phyloP scores from a whole-genome alignment of 805 yeast genomes.

The Lachancea nothofagi region DNA sequence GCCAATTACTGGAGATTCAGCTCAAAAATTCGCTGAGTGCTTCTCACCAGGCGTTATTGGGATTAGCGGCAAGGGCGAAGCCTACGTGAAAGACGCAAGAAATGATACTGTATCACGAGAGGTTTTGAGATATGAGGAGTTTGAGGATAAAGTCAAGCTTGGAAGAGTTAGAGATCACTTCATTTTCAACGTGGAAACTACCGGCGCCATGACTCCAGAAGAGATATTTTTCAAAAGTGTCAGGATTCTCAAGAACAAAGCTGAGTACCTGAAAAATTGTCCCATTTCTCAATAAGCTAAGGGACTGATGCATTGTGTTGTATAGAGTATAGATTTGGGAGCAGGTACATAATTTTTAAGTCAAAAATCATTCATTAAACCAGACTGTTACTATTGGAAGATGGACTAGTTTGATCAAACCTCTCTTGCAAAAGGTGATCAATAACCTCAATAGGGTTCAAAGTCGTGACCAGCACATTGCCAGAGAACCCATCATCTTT shows the following conservation, averaged over 20 bases:
- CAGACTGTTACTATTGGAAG: background rate
- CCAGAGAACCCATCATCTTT: constrained; percentile 45
- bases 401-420: background rate
- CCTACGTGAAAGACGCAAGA: constrained; percentile 82
- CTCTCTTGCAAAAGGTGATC: constrained; percentile 1
- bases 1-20: constrained; percentile 73
- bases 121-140: constrained; percentile 89
- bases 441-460: constrained; percentile 29
- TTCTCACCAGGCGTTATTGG: constrained; percentile 92
- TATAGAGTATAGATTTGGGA: constrained; percentile 5
- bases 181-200: constrained; percentile 87
- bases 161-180: constrained; percentile 92
- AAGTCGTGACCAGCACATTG: constrained; percentile 31
- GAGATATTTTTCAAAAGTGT: constrained; percentile 91
- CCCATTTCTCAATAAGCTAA: constrained; percentile 56
- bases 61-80: constrained; percentile 59
- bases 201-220: constrained; percentile 96
- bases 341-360: constrained; percentile 5
- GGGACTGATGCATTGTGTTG: constrained; percentile 18
- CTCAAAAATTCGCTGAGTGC: constrained; percentile 76
- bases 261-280: constrained; percentile 69
- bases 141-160: constrained; percentile 78
- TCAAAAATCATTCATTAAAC: background rate
- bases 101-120: constrained; percentile 96
- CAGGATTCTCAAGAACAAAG: constrained; percentile 78